These are phyloP conservation scores for Pichia kluyveri DNA, from an alignment of 805 yeast genomes.

Conservation along the genomic window DNA sequence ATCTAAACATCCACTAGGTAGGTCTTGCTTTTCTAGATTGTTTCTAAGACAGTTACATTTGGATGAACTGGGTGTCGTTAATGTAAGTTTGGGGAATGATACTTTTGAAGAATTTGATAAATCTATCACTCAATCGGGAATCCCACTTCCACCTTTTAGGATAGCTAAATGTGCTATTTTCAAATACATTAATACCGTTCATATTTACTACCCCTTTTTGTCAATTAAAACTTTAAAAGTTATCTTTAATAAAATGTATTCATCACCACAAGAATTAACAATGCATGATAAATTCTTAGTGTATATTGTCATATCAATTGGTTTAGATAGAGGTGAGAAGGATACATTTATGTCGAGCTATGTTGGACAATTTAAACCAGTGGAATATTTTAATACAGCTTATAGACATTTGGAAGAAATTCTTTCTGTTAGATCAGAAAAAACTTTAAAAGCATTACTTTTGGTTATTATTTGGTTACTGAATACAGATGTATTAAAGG, in stretches of 20 bases:
- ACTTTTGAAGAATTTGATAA: conserved; percentile 14
- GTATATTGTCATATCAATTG: conserved; percentile 18
- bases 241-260: conserved; percentile 9
- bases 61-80: conserved; percentile 7
- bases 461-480: conserved; percentile 18
- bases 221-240: conserved; percentile 10
- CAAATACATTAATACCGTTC: conserved; percentile 14
- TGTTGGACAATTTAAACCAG: conserved; percentile 14
- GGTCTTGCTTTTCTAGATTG: background rate
- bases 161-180: conserved; percentile 10
- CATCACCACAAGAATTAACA: conserved; percentile 9
- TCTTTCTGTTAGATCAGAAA: conserved; percentile 15
- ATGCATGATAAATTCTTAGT: conserved; percentile 15
- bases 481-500: conserved; percentile 14
- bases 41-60: conserved; percentile 15
- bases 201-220: conserved; percentile 15
- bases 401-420: conserved; percentile 17
- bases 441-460: conserved; percentile 15
- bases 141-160: conserved; percentile 14
- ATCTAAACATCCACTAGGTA: too few relatives aligned
- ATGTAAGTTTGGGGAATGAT: background rate
- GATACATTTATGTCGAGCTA: conserved; percentile 2
- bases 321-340: conserved; percentile 6
- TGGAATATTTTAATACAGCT: conserved; percentile 19
- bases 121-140: conserved; percentile 10